A percentile compares a stretch with the other conserved stretches of the same genome.
phyloP scores from a whole-genome alignment of 768 basidiomycete genomes.

The Gloeophyllum trabeum region DNA sequence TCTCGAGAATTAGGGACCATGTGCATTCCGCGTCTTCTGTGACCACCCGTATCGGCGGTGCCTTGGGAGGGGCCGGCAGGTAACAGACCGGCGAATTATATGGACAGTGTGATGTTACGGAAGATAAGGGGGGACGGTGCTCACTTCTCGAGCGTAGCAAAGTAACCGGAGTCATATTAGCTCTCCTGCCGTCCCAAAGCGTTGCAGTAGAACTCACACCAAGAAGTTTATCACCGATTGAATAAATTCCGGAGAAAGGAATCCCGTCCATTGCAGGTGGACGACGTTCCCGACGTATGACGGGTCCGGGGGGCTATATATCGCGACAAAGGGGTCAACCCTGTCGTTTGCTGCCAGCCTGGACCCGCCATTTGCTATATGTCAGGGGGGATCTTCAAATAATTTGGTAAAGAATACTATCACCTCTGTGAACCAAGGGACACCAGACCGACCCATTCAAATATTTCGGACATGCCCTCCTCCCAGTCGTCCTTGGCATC shows the following conservation, averaged over 20 bases:
- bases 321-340: conserved; percentile 56
- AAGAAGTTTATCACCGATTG: conserved; percentile 34
- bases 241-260: conserved; percentile 41
- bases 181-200: conserved; percentile 12
- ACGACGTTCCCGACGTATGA: conserved; percentile 32
- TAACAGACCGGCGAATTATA: conserved; percentile 39
- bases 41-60: conserved; percentile 29
- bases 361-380: too few relatives aligned
- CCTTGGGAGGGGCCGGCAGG: conserved; percentile 22
- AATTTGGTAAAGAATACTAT: too few relatives aligned
- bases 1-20: conserved; percentile 28
- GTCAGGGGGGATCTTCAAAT: too few relatives aligned
- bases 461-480: conserved; percentile 30
- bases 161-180: too few relatives aligned
- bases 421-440: conserved; percentile 57
- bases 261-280: conserved; percentile 50
- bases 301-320: conserved; percentile 46
- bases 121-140: too few relatives aligned
- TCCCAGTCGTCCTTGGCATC: conserved; percentile 41
- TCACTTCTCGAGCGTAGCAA: too few relatives aligned
- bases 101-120: conserved; percentile 32
- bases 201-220: background rate
- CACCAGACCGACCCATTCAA: conserved; percentile 72
- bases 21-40: conserved; percentile 43
- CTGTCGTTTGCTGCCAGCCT: conserved; percentile 55